Conservation (phyloP, 768 basidiomycete genomes). For the Rhodotorula diobovata region DNA sequence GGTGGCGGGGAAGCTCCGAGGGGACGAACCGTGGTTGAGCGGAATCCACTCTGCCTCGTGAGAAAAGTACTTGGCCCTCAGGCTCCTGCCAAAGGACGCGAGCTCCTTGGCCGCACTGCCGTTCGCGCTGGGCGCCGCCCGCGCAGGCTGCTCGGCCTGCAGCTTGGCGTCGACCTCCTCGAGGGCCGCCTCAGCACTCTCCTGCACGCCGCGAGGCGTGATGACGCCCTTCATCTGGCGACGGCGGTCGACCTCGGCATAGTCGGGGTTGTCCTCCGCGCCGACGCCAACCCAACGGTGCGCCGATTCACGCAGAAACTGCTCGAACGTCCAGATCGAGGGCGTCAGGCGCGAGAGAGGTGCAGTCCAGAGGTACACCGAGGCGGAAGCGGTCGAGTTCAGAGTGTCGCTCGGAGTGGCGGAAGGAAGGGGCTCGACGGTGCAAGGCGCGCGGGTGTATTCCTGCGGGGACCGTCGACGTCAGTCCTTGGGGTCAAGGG, state of each 20-base stretch:
- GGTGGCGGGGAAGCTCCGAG: background rate
- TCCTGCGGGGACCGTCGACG: constrained; percentile 54
- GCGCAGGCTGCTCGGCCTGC: background rate
- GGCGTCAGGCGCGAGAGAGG: constrained; percentile 53
- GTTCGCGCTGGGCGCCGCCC: background rate
- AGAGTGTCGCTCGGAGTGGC: constrained; percentile 48
- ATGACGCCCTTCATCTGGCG: constrained; percentile 49
- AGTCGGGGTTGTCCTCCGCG: constrained; percentile 48
- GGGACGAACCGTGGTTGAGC: constrained; percentile 37
- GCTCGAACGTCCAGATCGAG: constrained; percentile 73
- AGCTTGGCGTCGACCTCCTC: background rate
- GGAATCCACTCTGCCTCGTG: constrained; percentile 33
- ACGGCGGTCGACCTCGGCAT: constrained; percentile 57
- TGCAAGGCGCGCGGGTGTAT: constrained; percentile 60
- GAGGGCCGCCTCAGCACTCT: background rate
- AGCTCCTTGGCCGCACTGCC: no score
- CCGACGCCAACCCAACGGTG: constrained; percentile 66
- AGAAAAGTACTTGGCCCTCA: constrained; percentile 33
- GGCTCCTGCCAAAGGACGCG: constrained; percentile 23
- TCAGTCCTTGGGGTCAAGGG: background rate
- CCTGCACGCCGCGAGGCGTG: background rate
- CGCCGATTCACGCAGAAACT: constrained; percentile 69
- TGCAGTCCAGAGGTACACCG: constrained; percentile 69
- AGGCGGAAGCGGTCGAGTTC: constrained; percentile 51
- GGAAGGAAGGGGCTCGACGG: constrained; percentile 54